Evolutionary conservation across 768 basidiomycete genomes (phyloP), one percentile per base, ranked within the genome.

Genomic region (Mycena capillaripes): DNA sequence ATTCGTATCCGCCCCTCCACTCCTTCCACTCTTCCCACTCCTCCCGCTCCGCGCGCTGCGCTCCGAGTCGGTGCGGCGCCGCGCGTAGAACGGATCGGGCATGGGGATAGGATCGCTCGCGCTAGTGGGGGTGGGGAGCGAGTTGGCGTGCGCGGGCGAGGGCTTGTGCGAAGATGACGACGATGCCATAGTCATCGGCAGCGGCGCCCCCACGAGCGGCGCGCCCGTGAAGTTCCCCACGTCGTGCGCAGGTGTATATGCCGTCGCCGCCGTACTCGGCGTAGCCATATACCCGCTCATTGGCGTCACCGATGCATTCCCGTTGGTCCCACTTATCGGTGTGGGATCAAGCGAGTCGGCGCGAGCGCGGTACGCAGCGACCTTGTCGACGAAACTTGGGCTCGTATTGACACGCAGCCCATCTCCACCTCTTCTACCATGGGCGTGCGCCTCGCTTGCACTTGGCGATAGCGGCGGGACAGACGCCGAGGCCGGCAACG

Each of bases 301-400:
- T 52, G 71, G 58, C 14, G 58, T 53, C 23, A 60, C 58, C 34
- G 56, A 50, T 12, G 62, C n/a, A n/a, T n/a, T n/a, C n/a, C n/a
- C n/a, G n/a, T n/a, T 56, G 79, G 74, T 25, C 84, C 81, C 14
- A 11, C 17, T 46, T 3, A 32, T 11, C 3, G 81, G 66, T 11
- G 81, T 82, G 1, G 89, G 88, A 76, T 12, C 79, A 78, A 46
- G 82, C 66, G 77, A 85, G 73, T 70, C 78, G 76, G 72, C 78
- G 70, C 66, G 75, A 78, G 79, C 67, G 19, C 94, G 86, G 78
- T 95, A 95, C 69, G 91, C 87, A 46, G 86, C 89, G 73, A 92
- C 87, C 77, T 86, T 89, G 63, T 91, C 88, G 48, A 93, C 90
- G 74, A 93, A 88, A 23, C 86, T 84, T 8, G 86, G 75, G 53